Base-by-base conservation (phyloP, 345 rosid genomes). In the Citrus sp. region DNA sequence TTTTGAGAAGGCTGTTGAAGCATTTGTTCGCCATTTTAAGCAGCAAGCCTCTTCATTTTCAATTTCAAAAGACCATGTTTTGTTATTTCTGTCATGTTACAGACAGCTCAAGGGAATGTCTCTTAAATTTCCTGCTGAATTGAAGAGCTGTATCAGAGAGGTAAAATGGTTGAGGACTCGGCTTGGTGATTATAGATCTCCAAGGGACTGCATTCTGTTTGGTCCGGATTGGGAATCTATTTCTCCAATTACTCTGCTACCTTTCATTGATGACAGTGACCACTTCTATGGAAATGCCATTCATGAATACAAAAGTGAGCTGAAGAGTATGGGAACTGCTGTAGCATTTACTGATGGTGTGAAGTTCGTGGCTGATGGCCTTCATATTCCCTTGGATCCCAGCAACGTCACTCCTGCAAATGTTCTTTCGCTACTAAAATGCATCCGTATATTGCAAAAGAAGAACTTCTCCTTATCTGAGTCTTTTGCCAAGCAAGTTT, bases 211-310 rank as follows among this genome's bases (percentile, higher is more conserved):
- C 78, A 89, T 93, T 60, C 83, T 93, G 34, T 89, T 67, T 81
- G 82, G 88, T n/a, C 75, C 80, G 0, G 85, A 83, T 2, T 93
- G 98, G 98, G 80, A 85, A 66, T 81, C 88, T 18, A 85, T 93
- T 35, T 81, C 84, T 49, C 80, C 80, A 9, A 84, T 92, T 24
- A 73, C 91, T 22, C 51, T 73, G 56, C 97, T 93, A 28, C 98
- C 97, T 18, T 83, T 88, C 25, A 78, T 93, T 56, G 88, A 89
- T 81, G 94, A 88, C 16, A 35, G 86, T 6, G 72, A 88, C 19
- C 80, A 75, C 42, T 88, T 75, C 77, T 90, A 86, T 51, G 93
- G 93, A 12, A 75, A 67, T 16, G 74, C 9, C 62, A 89, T 92
- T 78, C 83, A 86, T 30, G 75, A 80, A 22, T 93, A 83, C 60